These are phyloP conservation scores for Peronospora farinosa DNA, from an alignment of 352 stramenopile genomes.

Conservation along the genomic window DNA sequence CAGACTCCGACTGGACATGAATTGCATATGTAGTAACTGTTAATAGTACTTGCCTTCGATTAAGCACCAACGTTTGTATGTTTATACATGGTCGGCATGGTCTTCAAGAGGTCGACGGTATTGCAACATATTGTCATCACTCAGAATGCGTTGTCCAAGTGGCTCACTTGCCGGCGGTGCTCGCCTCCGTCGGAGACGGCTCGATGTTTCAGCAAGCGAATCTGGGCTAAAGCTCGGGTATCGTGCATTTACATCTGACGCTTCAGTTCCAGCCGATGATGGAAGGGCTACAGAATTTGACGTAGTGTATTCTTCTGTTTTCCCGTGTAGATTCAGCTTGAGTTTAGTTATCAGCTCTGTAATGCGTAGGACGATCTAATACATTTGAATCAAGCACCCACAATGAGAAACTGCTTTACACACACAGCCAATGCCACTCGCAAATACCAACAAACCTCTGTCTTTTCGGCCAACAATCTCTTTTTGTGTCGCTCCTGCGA, in stretches of 20 bases:
- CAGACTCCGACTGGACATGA: background rate
- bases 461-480: conserved; percentile 57
- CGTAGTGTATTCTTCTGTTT: conserved; percentile 11
- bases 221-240: conserved; percentile 11
- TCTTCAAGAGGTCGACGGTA: conserved; percentile 20
- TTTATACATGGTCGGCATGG: conserved; percentile 13
- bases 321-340: conserved; percentile 28
- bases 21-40: no score
- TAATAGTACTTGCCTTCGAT: background rate
- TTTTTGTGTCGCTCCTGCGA: conserved; percentile 64
- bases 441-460: conserved; percentile 35
- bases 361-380: conserved; percentile 53
- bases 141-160: conserved; percentile 20
- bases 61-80: background rate
- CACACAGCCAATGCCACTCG: background rate
- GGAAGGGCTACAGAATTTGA: conserved; percentile 1
- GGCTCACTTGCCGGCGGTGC: conserved; percentile 26
- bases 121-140: conserved; percentile 19
- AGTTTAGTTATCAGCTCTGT: conserved; percentile 45
- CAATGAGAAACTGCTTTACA: conserved; percentile 2
- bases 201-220: conserved; percentile 11
- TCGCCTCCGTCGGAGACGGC: conserved; percentile 10
- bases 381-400: background rate
- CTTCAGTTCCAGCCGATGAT: conserved; percentile 5
- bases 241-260: conserved; percentile 8